Evolutionary conservation across 129 eudicot species (phyloP).

Genomic region (Calendula officinalis): DNA sequence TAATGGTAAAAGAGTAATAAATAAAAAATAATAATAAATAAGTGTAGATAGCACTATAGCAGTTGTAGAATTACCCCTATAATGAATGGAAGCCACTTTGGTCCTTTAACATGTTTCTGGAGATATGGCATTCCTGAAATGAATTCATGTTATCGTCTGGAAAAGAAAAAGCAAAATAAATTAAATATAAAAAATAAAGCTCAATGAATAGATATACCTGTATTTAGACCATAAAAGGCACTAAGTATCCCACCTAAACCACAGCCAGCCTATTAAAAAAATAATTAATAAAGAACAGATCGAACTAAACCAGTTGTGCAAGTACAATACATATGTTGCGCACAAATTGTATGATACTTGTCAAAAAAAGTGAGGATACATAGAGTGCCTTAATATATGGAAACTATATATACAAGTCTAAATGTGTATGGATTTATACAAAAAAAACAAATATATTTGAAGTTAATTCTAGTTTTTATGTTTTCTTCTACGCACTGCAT

Average conservation of each 20-base stretch:
- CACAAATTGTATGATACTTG: conserved; percentile 9
- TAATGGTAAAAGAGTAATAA: background rate
- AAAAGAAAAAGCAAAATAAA: background rate
- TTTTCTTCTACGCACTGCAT: too few species aligned
- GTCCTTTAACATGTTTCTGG: conserved; percentile 83
- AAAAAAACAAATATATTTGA: background rate
- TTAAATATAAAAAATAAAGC: background rate
- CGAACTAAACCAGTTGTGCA: background rate
- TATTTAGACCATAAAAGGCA: conserved; percentile 78
- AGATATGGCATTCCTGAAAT: conserved; percentile 77
- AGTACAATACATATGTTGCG: conserved; percentile 6
- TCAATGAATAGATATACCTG: conserved; percentile 39
- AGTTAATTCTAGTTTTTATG: background rate
- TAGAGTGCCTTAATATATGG: too few species aligned
- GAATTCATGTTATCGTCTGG: conserved; percentile 9
- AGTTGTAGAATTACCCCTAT: conserved; percentile 66
- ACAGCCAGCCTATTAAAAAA: conserved; percentile 66
- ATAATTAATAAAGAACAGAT: conserved; percentile 3
- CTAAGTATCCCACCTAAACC: conserved; percentile 91
- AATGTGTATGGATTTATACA: background rate
- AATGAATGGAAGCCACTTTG: conserved; percentile 90
- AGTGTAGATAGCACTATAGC: conserved; percentile 3
- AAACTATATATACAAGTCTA: conserved; percentile 11
- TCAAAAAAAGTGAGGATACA: background rate
- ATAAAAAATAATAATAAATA: background rate